Evolutionary conservation across 2,329 filamentous ascomycete species (phyloP).

Genomic region (Seiridium unicorne): DNA sequence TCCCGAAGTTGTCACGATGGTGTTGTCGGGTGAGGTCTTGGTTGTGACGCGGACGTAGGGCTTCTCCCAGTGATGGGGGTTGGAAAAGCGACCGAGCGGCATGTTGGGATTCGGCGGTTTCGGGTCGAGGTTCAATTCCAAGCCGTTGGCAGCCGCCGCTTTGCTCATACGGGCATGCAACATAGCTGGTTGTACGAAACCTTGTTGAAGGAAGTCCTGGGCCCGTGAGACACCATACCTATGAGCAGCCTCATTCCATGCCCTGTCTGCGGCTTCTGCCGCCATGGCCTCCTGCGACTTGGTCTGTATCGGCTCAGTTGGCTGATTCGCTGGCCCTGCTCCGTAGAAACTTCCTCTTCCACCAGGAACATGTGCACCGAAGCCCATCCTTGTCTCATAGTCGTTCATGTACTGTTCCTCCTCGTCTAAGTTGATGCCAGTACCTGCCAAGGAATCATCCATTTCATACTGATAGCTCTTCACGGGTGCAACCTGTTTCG

Average conservation of each 20-base stretch:
- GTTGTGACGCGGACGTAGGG: slow-evolving; percentile 53
- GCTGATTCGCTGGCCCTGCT: slow-evolving; percentile 64
- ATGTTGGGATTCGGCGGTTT: slow-evolving; percentile 41
- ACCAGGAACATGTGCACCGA: slow-evolving; percentile 54
- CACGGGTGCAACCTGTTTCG: slow-evolving; percentile 53
- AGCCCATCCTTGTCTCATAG: slow-evolving; percentile 53
- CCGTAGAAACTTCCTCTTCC: slow-evolving; percentile 61
- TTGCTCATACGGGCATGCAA: slow-evolving; percentile 57
- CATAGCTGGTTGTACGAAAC: slow-evolving; percentile 65
- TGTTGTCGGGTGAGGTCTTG: slow-evolving; percentile 58
- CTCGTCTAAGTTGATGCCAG: slow-evolving; percentile 82
- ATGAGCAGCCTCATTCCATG: slow-evolving; percentile 65
- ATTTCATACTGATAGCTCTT: slow-evolving; percentile 70
- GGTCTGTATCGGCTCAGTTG: slow-evolving; percentile 42
- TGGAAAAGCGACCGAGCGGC: slow-evolving; percentile 46
- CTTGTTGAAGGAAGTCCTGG: slow-evolving; percentile 68
- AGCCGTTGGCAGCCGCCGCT: slow-evolving; percentile 56
- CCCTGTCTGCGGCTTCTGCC: slow-evolving; percentile 62
- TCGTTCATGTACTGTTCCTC: slow-evolving; percentile 81
- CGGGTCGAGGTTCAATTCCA: slow-evolving; percentile 54
- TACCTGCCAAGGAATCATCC: slow-evolving; percentile 79
- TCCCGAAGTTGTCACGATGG: slow-evolving; percentile 61
- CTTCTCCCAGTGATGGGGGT: slow-evolving; percentile 46
- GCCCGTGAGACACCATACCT: slow-evolving; percentile 58
- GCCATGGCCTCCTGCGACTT: slow-evolving; percentile 62